Percentiles rank a stretch among this genome's conserved stretches.
Conservation (phyloP, 164 flowering plant species). For the Cinnamomum micranthum region DNA sequence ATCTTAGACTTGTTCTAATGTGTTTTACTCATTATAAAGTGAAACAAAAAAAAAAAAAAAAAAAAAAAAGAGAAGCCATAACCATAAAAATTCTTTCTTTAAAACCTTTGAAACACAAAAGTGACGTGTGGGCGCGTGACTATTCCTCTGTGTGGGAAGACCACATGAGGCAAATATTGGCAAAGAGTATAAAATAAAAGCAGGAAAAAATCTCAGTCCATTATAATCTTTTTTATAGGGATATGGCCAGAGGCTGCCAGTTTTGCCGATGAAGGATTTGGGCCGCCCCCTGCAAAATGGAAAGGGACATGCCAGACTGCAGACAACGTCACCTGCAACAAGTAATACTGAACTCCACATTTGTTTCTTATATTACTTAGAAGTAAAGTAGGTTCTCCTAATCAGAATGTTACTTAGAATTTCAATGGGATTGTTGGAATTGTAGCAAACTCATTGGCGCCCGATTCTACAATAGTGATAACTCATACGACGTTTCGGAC, state of each 20-base stretch:
- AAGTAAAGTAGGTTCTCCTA: background rate
- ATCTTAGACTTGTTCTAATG: no score
- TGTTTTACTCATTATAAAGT: background rate
- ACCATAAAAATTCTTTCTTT: background rate
- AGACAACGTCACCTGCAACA: conserved; percentile 54
- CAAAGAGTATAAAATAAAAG: no score
- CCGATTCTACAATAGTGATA: conserved; percentile 19
- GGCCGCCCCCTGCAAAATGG: conserved; percentile 72
- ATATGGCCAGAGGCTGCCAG: conserved; percentile 59
- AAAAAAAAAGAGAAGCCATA: no score
- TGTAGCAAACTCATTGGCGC: conserved; percentile 38
- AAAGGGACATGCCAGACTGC: conserved; percentile 43
- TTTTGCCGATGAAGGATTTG: conserved; percentile 45
- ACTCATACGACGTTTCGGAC: conserved; percentile 3
- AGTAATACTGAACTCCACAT: conserved; percentile 26
- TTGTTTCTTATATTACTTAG: background rate
- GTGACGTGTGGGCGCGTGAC: background rate
- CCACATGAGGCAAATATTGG: no score
- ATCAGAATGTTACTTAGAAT: background rate
- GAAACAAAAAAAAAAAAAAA: background rate
- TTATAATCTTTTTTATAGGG: conserved; percentile 27
- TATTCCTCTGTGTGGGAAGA: background rate
- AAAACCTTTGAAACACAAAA: background rate
- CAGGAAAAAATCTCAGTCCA: no score
- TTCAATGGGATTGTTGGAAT: background rate